Conservation (phyloP, 176 grass and related monocot species). For the Cocos nucifera region DNA sequence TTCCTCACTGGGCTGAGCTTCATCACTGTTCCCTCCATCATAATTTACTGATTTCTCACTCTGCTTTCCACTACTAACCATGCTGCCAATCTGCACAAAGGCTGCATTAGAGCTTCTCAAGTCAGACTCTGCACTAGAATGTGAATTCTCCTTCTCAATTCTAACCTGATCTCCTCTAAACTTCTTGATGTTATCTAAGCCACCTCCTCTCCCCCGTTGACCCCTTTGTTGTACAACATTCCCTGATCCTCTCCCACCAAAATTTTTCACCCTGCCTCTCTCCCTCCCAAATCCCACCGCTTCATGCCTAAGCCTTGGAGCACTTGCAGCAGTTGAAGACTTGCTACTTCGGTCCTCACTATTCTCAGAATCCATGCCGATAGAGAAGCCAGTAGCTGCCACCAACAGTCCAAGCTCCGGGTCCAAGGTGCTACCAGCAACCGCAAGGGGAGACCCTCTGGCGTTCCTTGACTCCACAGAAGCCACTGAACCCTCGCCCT, state of each 20-base stretch:
- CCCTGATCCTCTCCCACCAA: constrained; percentile 21
- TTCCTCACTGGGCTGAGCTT: constrained; percentile 32
- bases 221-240: neutral
- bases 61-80: constrained; percentile 12
- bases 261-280: neutral
- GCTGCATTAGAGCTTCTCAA: constrained; percentile 31
- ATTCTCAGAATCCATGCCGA: constrained; percentile 27
- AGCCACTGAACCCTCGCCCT: constrained; percentile 14
- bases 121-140: constrained; percentile 33
- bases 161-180: constrained; percentile 7
- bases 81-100: constrained; percentile 1
- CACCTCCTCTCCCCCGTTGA: constrained; percentile 8
- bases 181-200: constrained; percentile 2
- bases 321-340: constrained; percentile 22
- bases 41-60: constrained; percentile 31
- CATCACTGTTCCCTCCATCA: constrained; percentile 32
- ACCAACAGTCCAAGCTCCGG: constrained; percentile 40
- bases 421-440: constrained; percentile 18
- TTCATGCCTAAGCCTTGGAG: constrained; percentile 2
- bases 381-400: constrained; percentile 20
- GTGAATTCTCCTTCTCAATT: constrained; percentile 8
- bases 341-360: constrained; percentile 17
- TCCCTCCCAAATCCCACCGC: constrained; percentile 12
- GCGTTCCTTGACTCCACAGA: constrained; percentile 5
- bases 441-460: neutral